Evolutionary conservation across 1,139 yeast species (phyloP), one percentile per base, ranked within the genome.

Genomic region (Eremothecium coryli): DNA sequence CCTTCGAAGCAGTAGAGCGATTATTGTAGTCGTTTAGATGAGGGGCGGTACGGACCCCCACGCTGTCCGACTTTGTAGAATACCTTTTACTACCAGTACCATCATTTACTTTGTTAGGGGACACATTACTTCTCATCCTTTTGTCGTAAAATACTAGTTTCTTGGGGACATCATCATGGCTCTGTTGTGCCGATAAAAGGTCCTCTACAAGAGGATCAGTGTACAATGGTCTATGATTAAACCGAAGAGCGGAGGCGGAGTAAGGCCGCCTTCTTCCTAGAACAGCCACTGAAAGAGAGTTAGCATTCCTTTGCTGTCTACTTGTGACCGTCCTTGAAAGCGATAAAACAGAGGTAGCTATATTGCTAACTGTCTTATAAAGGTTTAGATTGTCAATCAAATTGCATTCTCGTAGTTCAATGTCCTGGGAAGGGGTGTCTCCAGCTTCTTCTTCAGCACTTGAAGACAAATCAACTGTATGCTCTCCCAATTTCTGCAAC

Each of bases 371-470:
- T 1, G 60, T 56, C 33, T 49, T 51, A 36, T 56, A 57, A 18
- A 57, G 29, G 35, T 57, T 56, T 25, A 57, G 35, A 32, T 56
- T 57, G 36, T 57, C 62, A 49, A 56, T 48, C 2, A 56, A 56
- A 32, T 52, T 53, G 23, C 46, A 50, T 21, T 26, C 38, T 15
- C 33, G 29, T 4, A 18, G 15, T 10, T 24, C 29, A 8, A 16
- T 28, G 12, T 33, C 26, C 10, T 26, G 18, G n/a, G 14, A 18
- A 2, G 12, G 8, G 7, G 8, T 23, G 7, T n/a, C n/a, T 11
- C 13, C 13, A 13, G 16, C n/a, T 6, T 13, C 12, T 7, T 25
- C 28, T n/a, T n/a, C 17, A 5, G 28, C 28, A n/a, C n/a, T n/a
- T n/a, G n/a, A n/a, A 3, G 28, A 13, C 4, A 15, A 25, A 12